Conservation (phyloP, 305 asterid species). For the Andrographis paniculata region DNA sequence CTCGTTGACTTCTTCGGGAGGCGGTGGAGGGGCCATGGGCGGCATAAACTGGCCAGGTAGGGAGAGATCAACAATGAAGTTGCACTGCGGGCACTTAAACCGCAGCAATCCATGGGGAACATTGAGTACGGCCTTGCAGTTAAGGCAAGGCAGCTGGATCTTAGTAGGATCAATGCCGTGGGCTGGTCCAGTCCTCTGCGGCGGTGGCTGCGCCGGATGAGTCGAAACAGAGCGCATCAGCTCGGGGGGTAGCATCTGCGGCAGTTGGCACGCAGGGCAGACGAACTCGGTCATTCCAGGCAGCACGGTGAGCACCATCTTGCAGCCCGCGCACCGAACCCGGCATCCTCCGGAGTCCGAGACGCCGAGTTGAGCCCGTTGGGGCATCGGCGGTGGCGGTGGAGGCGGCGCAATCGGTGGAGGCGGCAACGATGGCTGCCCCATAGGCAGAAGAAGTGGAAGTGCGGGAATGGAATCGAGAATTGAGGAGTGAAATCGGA, state of each 20-base stretch:
- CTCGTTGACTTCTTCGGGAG: slow-evolving; percentile 80
- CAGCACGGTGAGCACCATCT: slow-evolving; percentile 68
- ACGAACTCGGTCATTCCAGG: slow-evolving; percentile 73
- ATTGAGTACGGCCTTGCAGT: slow-evolving; percentile 90
- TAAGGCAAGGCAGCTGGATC: slow-evolving; percentile 92
- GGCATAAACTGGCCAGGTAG: slow-evolving; percentile 46
- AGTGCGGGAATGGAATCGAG: slow-evolving; percentile 6
- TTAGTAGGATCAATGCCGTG: slow-evolving; percentile 94
- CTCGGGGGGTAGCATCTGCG: slow-evolving; percentile 98
- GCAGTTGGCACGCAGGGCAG: slow-evolving; percentile 89
- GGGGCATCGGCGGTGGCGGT: slow-evolving; percentile 33
- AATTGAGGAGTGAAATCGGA: background rate
- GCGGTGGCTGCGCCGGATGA: slow-evolving; percentile 26
- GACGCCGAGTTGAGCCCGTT: slow-evolving; percentile 28
- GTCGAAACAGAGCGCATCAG: slow-evolving; percentile 42
- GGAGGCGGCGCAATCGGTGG: slow-evolving; percentile 48
- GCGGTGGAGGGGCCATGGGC: slow-evolving; percentile 29
- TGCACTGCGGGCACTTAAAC: slow-evolving; percentile 93
- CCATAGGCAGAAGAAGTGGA: slow-evolving; percentile 28
- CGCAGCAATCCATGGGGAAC: slow-evolving; percentile 86
- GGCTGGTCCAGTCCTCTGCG: slow-evolving; percentile 45
- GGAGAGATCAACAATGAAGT: slow-evolving; percentile 60
- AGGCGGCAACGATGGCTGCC: slow-evolving; percentile 73
- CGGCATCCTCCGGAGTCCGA: slow-evolving; percentile 50
- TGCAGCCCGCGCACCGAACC: slow-evolving; percentile 97